Evolutionary conservation across 768 basidiomycete species (phyloP).

Genomic region (Exsudoporus frostii): DNA sequence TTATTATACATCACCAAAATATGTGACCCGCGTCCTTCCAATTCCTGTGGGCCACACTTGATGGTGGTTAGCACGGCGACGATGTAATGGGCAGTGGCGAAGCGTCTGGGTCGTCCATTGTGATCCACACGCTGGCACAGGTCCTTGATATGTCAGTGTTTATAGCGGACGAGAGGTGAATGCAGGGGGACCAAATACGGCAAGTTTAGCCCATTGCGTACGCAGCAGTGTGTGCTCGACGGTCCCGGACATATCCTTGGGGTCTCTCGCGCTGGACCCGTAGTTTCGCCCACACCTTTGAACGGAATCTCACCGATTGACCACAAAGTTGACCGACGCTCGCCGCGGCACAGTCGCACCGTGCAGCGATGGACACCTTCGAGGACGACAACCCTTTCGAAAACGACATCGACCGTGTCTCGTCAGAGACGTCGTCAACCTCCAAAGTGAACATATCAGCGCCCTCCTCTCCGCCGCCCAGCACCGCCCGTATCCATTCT

Average conservation of each 20-base stretch:
- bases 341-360: neutral
- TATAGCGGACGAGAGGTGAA: no score
- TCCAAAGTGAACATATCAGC: conserved; percentile 41
- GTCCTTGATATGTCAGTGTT: no score
- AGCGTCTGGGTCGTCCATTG: no score
- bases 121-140: no score
- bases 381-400: conserved; percentile 73
- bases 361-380: conserved; percentile 35
- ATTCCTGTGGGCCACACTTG: no score
- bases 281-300: neutral
- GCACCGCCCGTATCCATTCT: conserved; percentile 44
- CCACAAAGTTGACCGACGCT: neutral
- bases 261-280: neutral
- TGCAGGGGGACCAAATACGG: conserved; percentile 31
- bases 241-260: neutral
- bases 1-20: no score
- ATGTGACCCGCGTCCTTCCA: no score
- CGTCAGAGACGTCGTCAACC: conserved; percentile 36
- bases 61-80: no score
- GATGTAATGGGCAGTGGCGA: no score
- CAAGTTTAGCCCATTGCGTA: conserved; percentile 3
- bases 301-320: neutral
- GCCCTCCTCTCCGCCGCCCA: conserved; percentile 54
- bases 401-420: conserved; percentile 36
- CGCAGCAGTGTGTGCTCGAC: conserved; percentile 4